Percentiles rank a stretch among this genome's conserved stretches.
These are phyloP conservation scores for Zarea fungicola DNA, from an alignment of 2,329 filamentous ascomycete genomes.

Conservation along the genomic window DNA sequence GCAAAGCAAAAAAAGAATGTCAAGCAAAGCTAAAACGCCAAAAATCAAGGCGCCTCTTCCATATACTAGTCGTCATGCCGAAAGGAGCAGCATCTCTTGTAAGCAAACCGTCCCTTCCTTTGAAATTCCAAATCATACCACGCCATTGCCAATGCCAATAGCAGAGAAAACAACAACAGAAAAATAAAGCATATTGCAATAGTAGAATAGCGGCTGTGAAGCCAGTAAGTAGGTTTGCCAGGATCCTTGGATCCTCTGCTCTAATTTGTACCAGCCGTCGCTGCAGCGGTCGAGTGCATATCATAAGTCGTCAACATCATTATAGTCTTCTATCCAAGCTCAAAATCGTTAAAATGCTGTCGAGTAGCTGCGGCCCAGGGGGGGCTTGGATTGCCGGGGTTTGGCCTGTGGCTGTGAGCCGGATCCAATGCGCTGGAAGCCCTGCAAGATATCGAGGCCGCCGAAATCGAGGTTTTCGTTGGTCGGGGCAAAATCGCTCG, in stretches of 20 bases:
- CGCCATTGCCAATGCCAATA: not conserved
- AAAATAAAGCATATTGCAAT: conserved; percentile 3
- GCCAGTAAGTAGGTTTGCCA: conserved; percentile 9
- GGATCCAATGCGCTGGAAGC: conserved; percentile 68
- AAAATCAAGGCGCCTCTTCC: conserved; percentile 15
- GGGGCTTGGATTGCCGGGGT: conserved; percentile 29
- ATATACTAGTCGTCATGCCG: conserved; percentile 21
- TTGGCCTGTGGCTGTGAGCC: conserved; percentile 30
- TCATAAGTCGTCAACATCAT: conserved; percentile 16
- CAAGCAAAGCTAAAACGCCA: conserved; percentile 17
- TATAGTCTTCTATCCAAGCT: conserved; percentile 10
- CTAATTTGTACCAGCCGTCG: conserved; percentile 9
- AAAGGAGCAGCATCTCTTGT: too few relatives aligned
- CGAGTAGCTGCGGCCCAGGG: conserved; percentile 32
- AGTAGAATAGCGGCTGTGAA: conserved; percentile 3
- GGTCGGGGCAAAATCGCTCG: conserved; percentile 33
- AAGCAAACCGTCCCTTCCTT: conserved; percentile 12
- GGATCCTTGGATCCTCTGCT: conserved; percentile 10
- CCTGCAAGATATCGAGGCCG: conserved; percentile 67
- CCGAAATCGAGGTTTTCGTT: conserved; percentile 50
- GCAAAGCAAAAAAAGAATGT: conserved; percentile 12
- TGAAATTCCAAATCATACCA: conserved; percentile 22
- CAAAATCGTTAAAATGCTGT: conserved; percentile 29
- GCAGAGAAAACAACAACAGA: not conserved
- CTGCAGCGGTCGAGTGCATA: not conserved